Conservation (phyloP, 163 green algal genomes). For the Chlamydomonas reinhardtii region DNA sequence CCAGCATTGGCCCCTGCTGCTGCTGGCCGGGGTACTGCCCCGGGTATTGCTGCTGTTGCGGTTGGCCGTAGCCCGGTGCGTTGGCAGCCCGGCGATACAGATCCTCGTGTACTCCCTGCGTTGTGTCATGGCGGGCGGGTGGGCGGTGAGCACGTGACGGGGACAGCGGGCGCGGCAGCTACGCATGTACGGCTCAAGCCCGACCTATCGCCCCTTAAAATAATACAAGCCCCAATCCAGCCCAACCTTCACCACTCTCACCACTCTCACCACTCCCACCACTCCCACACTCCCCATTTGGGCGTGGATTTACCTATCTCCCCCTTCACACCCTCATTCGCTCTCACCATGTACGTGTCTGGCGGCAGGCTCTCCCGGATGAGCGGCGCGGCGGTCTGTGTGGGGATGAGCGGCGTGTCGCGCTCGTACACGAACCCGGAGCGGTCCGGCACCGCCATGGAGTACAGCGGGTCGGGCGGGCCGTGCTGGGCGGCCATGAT, state of each 20-base stretch:
- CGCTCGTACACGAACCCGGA: constrained; percentile 48
- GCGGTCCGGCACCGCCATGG: constrained; percentile 38
- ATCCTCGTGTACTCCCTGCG: constrained; percentile 22
- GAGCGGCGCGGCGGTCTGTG: constrained; percentile 4
- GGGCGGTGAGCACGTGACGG: too few species aligned
- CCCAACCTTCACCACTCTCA: too few species aligned
- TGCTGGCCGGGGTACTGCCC: constrained; percentile 12
- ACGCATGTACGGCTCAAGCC: too few species aligned
- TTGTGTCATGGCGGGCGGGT: too few species aligned
- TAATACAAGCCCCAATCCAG: too few species aligned
- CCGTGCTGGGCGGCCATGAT: not conserved
- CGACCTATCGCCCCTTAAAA: too few species aligned
- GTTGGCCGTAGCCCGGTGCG: not conserved
- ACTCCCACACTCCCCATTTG: too few species aligned
- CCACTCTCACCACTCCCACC: not conserved
- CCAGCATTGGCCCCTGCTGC: not conserved
- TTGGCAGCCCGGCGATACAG: not conserved
- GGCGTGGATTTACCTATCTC: too few species aligned
- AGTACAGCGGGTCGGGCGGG: constrained; percentile 50
- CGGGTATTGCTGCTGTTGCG: not conserved
- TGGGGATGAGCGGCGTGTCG: constrained; percentile 50
- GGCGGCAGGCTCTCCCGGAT: constrained; percentile 32
- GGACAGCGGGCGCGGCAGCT: too few species aligned
- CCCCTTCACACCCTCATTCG: not conserved
- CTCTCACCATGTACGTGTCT: constrained; percentile 11